These are phyloP conservation scores for Exophiala phaeomuriformis DNA, from an alignment of 2,329 filamentous ascomycete species.

Conservation along the genomic window DNA sequence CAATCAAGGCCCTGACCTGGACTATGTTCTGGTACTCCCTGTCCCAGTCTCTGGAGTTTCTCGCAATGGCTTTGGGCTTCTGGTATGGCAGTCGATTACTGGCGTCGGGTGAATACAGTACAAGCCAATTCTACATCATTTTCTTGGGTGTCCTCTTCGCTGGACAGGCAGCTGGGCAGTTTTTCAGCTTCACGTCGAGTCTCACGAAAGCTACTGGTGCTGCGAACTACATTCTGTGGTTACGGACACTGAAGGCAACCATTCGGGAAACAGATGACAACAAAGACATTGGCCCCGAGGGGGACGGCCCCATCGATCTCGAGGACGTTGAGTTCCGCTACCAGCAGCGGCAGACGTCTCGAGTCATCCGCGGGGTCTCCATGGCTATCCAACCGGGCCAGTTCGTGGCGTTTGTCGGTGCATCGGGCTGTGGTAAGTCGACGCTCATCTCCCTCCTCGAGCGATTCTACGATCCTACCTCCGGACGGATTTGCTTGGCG, in stretches of 20 bases:
- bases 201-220: conserved; percentile 47
- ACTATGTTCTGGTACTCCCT: conserved; percentile 31
- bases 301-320: conserved; percentile 37
- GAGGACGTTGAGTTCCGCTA: conserved; percentile 41
- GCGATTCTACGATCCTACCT: conserved; percentile 61
- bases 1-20: conserved; percentile 25
- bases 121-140: conserved; percentile 39
- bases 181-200: conserved; percentile 35
- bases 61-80: conserved; percentile 30
- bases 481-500: conserved; percentile 60
- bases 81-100: conserved; percentile 61
- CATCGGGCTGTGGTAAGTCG: conserved; percentile 56
- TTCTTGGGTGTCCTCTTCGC: conserved; percentile 40
- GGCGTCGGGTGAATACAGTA: conserved; percentile 40
- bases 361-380: conserved; percentile 30
- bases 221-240: conserved; percentile 48
- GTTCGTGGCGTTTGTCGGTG: conserved; percentile 50
- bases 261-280: conserved; percentile 41
- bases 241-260: conserved; percentile 38
- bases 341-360: conserved; percentile 27
- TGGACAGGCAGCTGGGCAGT: conserved; percentile 29
- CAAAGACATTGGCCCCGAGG: conserved; percentile 32
- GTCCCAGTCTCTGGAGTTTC: conserved; percentile 31
- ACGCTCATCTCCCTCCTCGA: conserved; percentile 57
- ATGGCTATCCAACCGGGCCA: conserved; percentile 41